Evolutionary conservation across 2,329 filamentous ascomycete genomes (phyloP).

Genomic region (Monosporascus sp.): DNA sequence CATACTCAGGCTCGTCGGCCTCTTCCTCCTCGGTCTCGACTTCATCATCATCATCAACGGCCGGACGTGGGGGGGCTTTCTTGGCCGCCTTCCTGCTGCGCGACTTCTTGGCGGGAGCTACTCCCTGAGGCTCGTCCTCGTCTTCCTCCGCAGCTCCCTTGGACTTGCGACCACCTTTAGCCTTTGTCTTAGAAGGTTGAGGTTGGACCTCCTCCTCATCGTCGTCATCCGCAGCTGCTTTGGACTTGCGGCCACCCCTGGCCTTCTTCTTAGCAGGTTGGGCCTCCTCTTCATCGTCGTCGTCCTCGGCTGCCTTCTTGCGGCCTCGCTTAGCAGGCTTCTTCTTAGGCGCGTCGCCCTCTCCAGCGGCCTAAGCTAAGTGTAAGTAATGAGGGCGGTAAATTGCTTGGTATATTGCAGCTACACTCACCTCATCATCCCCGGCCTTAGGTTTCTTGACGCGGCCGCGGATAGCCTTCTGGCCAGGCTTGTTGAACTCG

Average conservation of each 20-base stretch:
- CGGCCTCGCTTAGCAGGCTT: slow-evolving; percentile 31
- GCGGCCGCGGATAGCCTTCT: slow-evolving; percentile 54
- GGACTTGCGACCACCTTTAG: slow-evolving; percentile 2
- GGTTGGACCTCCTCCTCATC: slow-evolving; percentile 9
- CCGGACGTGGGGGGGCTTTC: slow-evolving; percentile 11
- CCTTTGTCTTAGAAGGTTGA: slow-evolving; percentile 19
- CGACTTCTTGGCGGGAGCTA: slow-evolving; percentile 26
- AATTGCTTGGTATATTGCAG: slow-evolving; percentile 3
- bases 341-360: slow-evolving; percentile 24
- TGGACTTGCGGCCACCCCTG: slow-evolving; percentile 20
- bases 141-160: slow-evolving; percentile 21
- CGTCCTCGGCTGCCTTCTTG: slow-evolving; percentile 25
- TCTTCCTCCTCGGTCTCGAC: slow-evolving; percentile 19
- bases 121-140: slow-evolving; percentile 14
- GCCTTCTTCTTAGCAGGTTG: slow-evolving; percentile 34
- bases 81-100: slow-evolving; percentile 18
- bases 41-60: slow-evolving; percentile 10
- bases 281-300: slow-evolving; percentile 24
- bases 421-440: slow-evolving; percentile 24
- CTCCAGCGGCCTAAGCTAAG: slow-evolving; percentile 15
- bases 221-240: slow-evolving; percentile 24
- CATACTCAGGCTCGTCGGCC: slow-evolving; percentile 11
- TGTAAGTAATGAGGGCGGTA: slow-evolving; percentile 2
- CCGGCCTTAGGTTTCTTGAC: slow-evolving; percentile 30
- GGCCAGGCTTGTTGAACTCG: slow-evolving; percentile 65